Conservation (phyloP, 2,329 filamentous ascomycete genomes). For the Epichloe uncinata region DNA sequence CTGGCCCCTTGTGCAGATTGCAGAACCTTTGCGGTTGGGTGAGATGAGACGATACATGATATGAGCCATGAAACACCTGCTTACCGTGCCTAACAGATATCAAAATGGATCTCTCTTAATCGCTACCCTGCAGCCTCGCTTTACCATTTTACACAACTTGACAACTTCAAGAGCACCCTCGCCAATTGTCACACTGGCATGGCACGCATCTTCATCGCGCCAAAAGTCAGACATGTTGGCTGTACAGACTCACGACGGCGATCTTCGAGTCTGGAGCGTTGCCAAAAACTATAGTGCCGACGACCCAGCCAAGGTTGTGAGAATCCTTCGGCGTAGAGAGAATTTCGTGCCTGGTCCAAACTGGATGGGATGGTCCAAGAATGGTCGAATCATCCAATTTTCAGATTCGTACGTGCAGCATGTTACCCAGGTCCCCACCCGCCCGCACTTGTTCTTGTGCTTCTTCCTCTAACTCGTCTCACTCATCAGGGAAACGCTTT, state of each 20-base stretch:
- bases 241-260: constrained; percentile 80
- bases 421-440: neutral
- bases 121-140: constrained; percentile 76
- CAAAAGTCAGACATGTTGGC: constrained; percentile 98
- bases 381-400: constrained; percentile 87
- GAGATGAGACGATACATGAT: constrained; percentile 16
- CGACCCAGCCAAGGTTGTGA: constrained; percentile 76
- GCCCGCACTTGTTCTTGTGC: neutral
- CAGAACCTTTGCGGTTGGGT: constrained; percentile 93
- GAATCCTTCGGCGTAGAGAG: constrained; percentile 71
- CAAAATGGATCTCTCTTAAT: constrained; percentile 90
- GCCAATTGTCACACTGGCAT: constrained; percentile 73
- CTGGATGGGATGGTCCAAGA: constrained; percentile 98
- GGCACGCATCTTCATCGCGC: constrained; percentile 92
- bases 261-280: constrained; percentile 92
- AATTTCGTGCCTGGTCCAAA: constrained; percentile 63
- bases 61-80: neutral
- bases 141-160: constrained; percentile 87
- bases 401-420: constrained; percentile 62
- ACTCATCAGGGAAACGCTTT: constrained; percentile 62
- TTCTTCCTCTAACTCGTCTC: neutral
- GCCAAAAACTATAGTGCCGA: constrained; percentile 60
- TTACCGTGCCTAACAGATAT: constrained; percentile 44
- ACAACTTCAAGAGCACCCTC: constrained; percentile 75
- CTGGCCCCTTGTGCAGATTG: constrained; percentile 82